phyloP scores from a whole-genome alignment of 2,329 filamentous ascomycete genomes.

The Zasmidium angulare region DNA sequence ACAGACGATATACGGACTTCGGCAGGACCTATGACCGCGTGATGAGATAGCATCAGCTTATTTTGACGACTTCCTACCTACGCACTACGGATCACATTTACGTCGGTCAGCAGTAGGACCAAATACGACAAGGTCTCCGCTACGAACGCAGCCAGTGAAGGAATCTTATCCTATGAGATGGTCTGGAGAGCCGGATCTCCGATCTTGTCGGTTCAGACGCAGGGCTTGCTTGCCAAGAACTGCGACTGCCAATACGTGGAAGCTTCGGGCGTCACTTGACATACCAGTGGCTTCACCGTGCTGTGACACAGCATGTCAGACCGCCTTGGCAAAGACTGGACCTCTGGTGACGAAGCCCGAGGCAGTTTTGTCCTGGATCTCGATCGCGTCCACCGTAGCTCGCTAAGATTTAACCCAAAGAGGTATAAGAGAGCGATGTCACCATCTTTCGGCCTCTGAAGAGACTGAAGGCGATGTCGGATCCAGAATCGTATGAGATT shows the following conservation, averaged over 20 bases:
- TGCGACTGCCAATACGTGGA: neutral
- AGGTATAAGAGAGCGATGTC: neutral
- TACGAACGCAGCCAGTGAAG: too few species aligned
- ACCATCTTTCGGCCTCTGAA: neutral
- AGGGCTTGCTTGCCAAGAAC: neutral
- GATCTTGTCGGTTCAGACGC: neutral
- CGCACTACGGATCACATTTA: neutral
- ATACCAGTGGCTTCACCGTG: neutral
- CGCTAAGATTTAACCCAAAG: neutral
- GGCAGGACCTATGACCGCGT: conserved; percentile 9
- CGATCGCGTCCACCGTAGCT: neutral
- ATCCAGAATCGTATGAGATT: neutral
- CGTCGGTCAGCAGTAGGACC: neutral
- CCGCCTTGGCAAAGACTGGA: neutral
- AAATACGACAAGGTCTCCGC: too few species aligned
- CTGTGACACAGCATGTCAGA: neutral
- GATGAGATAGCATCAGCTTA: neutral
- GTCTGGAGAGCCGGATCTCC: neutral
- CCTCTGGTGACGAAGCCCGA: neutral
- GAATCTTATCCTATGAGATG: too few species aligned
- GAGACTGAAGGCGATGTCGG: neutral
- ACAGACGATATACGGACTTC: conserved; percentile 2
- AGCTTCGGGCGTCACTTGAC: neutral
- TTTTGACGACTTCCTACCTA: neutral
- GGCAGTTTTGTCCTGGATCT: neutral